Base-by-base conservation (phyloP, 2,329 filamentous ascomycete genomes). In the Alternaria postmessia region DNA sequence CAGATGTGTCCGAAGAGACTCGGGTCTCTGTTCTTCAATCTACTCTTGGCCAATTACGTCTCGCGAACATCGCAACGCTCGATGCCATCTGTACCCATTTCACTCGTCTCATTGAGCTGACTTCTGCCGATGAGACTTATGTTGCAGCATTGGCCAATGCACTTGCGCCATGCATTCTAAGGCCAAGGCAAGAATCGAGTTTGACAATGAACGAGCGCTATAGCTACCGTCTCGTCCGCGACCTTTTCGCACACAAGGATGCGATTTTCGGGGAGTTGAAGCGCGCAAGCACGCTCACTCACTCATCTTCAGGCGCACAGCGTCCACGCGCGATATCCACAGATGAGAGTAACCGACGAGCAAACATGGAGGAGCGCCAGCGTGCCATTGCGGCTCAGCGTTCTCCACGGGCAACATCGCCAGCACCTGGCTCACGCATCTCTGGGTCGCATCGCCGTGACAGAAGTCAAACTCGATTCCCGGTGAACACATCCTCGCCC, bases 61-160 rank as follows among this genome's bases (percentile, higher is more conserved):
- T 99, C 57, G 93, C 95, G 66, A 99, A 99, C 78, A 99, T 99
- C 78, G 95, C 95, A 48, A 98, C 95, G n/a, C 88, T 99, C 61
- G 95, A 99, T 79, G 95, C 95, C 41, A 91, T 97, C 76, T 96
- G 96, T 85, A 98, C 96, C 67, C 95, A 99, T 81, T 98, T 99
- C 78, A 97, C 94, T 39, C 91, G 95, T 62, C 84, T 99, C 61
- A 96, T 99, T 75, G 95, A 99, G 78, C 85, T 99, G 64, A 99
- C 95, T 2, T 98, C 94, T 14, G 95, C 95, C 32, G 94, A 97
- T 69, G 95, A 99, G 75, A 82, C 88, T 43, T 99, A 96, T 75
- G 82, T 96, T 58, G 77, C 89, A 12, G 83, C 89, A 38, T 86
- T 99, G 39, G 91, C 93, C 3, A 88, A 88, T 26, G 82, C 84